Conservation (phyloP, 371 early-diverging fungal genomes). For the Circinella umbellata region DNA sequence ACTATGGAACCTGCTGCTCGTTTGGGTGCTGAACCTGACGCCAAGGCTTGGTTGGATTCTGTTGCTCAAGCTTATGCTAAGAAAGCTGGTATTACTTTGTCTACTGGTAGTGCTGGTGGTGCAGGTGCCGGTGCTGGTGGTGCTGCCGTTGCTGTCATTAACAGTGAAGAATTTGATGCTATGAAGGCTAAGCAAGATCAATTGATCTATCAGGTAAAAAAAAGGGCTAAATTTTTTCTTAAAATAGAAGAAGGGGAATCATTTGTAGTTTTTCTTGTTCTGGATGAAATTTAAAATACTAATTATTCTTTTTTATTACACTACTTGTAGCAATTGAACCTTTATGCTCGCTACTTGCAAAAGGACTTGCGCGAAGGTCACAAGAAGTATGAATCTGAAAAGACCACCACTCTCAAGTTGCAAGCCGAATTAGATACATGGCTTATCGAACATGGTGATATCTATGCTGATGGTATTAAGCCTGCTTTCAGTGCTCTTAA, state of each 20-base stretch:
- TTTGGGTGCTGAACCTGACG: conserved; percentile 82
- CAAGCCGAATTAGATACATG: conserved; percentile 89
- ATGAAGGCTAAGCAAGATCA: conserved; percentile 82
- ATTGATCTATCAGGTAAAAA: conserved; percentile 67
- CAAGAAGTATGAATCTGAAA: conserved; percentile 72
- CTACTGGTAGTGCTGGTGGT: conserved; percentile 61
- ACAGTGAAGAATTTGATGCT: conserved; percentile 88
- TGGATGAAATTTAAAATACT: too few species aligned
- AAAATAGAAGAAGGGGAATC: too few species aligned
- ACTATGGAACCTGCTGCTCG: conserved; percentile 89
- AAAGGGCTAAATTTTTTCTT: not conserved
- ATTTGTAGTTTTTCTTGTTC: too few species aligned
- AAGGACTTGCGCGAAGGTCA: conserved; percentile 85
- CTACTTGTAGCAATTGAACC: conserved; percentile 71
- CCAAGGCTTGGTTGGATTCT: conserved; percentile 87
- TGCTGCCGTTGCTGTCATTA: conserved; percentile 73
- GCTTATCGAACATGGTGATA: conserved; percentile 89
- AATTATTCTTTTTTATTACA: not conserved
- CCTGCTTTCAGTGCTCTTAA: conserved; percentile 85
- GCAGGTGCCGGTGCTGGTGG: conserved; percentile 65
- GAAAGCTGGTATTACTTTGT: conserved; percentile 78
- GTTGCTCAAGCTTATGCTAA: conserved; percentile 83
- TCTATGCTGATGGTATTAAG: conserved; percentile 87
- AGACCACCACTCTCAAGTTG: conserved; percentile 68
- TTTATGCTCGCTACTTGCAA: conserved; percentile 87